phyloP scores from a whole-genome alignment of 1,139 yeast genomes.

The Yamadazyma siamensis region DNA sequence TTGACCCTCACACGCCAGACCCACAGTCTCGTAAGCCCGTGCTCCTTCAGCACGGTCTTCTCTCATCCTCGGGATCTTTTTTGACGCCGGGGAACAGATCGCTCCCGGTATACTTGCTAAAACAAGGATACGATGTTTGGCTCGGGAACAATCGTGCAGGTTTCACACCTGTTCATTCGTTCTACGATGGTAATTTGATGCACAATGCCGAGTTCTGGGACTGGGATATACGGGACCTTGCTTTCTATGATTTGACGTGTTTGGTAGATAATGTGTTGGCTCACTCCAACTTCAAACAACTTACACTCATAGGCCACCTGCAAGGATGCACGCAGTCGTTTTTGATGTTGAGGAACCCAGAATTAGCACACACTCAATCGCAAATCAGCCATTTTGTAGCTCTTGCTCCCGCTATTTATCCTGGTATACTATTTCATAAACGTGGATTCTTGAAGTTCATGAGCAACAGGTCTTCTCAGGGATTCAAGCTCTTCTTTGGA shows the following conservation, averaged over 20 bases:
- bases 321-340: slow-evolving; percentile 92
- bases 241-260: slow-evolving; percentile 70
- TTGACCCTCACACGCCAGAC: slow-evolving; percentile 46
- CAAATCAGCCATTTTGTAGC: slow-evolving; percentile 69
- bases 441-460: slow-evolving; percentile 58
- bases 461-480: slow-evolving; percentile 32
- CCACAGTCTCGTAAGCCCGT: too few relatives aligned
- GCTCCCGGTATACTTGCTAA: slow-evolving; percentile 59
- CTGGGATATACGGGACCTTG: slow-evolving; percentile 86
- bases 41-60: slow-evolving; percentile 76
- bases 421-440: slow-evolving; percentile 67
- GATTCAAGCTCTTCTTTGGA: slow-evolving; percentile 54
- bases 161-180: slow-evolving; percentile 61
- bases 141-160: slow-evolving; percentile 90
- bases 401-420: slow-evolving; percentile 86
- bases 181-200: slow-evolving; percentile 38
- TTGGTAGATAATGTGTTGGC: slow-evolving; percentile 58
- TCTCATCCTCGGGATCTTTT: slow-evolving; percentile 84
- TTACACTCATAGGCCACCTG: slow-evolving; percentile 76
- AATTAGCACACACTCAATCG: slow-evolving; percentile 29
- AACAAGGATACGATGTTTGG: slow-evolving; percentile 86
- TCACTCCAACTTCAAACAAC: slow-evolving; percentile 41
- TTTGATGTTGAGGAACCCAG: slow-evolving; percentile 45
- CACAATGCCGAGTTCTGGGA: slow-evolving; percentile 60
- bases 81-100: slow-evolving; percentile 76